These are phyloP conservation scores for Adenanthera pavonina DNA, from an alignment of 306 rosid species.

Conservation along the genomic window DNA sequence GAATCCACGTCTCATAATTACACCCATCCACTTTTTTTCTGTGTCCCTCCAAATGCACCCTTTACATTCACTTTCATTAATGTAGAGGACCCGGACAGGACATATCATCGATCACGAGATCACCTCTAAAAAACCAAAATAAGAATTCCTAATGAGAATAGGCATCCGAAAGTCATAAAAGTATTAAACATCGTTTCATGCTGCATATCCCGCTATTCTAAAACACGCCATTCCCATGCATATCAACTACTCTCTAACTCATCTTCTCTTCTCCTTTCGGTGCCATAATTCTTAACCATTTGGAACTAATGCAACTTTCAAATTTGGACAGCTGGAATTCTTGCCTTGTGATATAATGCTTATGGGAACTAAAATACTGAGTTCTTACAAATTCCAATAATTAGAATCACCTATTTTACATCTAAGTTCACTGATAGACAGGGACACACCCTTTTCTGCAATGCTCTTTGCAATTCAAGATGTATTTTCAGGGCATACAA, in stretches of 20 bases:
- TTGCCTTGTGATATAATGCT: not conserved
- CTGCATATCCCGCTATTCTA: not conserved
- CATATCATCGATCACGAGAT: not conserved
- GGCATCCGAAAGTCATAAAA: not conserved
- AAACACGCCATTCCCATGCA: not conserved
- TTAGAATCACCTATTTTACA: slow-evolving; percentile 24
- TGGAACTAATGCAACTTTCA: not conserved
- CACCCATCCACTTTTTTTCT: too few species aligned
- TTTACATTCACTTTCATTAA: too few species aligned
- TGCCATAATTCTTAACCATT: not conserved
- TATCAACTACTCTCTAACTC: not conserved
- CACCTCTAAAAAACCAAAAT: not conserved
- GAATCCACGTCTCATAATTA: too few species aligned
- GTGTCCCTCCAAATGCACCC: too few species aligned
- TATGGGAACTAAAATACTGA: slow-evolving; percentile 6
- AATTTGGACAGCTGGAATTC: not conserved
- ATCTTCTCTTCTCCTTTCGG: not conserved
- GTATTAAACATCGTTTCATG: not conserved
- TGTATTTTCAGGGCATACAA: slow-evolving; percentile 12
- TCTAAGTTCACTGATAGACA: not conserved
- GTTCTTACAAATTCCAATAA: slow-evolving; percentile 16
- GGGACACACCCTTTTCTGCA: not conserved
- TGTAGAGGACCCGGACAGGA: too few species aligned
- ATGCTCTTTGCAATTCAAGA: not conserved
- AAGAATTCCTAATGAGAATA: too few species aligned